phyloP scores from a whole-genome alignment of 1,139 yeast species.

The Suhomyces choctaworum region DNA sequence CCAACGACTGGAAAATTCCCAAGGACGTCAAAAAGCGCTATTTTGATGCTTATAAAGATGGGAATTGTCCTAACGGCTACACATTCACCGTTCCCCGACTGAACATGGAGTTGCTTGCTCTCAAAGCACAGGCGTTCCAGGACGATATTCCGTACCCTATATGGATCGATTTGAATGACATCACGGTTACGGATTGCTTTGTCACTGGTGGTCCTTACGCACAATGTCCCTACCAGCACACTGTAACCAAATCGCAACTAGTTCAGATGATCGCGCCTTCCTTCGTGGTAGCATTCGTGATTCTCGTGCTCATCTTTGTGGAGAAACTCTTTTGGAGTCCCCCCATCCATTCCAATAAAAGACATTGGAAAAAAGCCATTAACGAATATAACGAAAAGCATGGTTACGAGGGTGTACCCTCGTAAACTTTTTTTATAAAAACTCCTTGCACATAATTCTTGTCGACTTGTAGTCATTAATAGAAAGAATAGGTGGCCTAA shows the following conservation, averaged over 20 bases:
- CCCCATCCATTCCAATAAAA: conserved; percentile 45
- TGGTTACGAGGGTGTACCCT: conserved; percentile 50
- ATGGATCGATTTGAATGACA: conserved; percentile 86
- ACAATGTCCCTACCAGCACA: conserved; percentile 70
- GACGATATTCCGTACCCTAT: conserved; percentile 34
- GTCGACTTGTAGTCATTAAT: too few species aligned
- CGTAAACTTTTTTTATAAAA: too few species aligned
- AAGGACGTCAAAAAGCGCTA: conserved; percentile 38
- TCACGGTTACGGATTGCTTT: conserved; percentile 77
- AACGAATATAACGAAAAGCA: conserved; percentile 38
- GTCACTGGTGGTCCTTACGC: conserved; percentile 82
- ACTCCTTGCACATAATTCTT: too few species aligned
- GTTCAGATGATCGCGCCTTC: conserved; percentile 69
- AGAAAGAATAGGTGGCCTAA: too few species aligned
- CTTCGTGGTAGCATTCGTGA: conserved; percentile 52
- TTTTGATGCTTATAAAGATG: conserved; percentile 45
- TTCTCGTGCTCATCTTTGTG: conserved; percentile 23
- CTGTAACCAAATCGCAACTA: conserved; percentile 56
- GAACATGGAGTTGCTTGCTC: conserved; percentile 39
- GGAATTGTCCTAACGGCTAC: conserved; percentile 52
- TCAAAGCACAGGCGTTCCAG: conserved; percentile 24
- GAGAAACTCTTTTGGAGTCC: conserved; percentile 35
- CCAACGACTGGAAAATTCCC: conserved; percentile 51
- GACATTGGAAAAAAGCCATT: conserved; percentile 41
- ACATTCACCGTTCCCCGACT: conserved; percentile 58